A percentile compares a stretch with the other conserved stretches of the same genome.
phyloP scores from a whole-genome alignment of 1,284 basidiomycete genomes.

The Microstroma glucosiphilum region DNA sequence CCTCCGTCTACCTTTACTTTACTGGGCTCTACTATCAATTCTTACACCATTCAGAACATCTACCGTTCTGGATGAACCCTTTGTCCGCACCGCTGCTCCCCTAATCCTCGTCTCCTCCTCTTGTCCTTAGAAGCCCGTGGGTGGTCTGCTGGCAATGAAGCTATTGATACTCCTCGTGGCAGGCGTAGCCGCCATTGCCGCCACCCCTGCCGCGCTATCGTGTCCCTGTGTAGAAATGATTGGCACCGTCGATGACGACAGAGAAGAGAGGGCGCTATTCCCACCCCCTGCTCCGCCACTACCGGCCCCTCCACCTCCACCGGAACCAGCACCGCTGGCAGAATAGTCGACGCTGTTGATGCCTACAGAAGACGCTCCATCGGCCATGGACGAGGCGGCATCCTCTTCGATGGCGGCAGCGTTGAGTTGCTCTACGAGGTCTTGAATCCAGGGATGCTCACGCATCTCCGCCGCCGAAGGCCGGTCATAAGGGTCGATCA shows the following conservation, averaged over 20 bases:
- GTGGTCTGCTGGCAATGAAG: constrained; percentile 7
- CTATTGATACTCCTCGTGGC: constrained; percentile 14
- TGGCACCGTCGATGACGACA: neutral
- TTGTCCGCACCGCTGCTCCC: no score
- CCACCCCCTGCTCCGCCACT: no score
- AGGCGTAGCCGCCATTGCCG: constrained; percentile 17
- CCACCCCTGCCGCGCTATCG: constrained; percentile 14
- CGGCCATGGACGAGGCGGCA: constrained; percentile 16
- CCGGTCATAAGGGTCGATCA: constrained; percentile 74
- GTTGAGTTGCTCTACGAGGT: constrained; percentile 44
- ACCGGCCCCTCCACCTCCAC: no score
- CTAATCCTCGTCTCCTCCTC: no score
- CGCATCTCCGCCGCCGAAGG: constrained; percentile 81
- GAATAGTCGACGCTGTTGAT: constrained; percentile 1
- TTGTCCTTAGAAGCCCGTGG: no score
- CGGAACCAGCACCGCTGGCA: no score
- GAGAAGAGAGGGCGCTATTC: no score
- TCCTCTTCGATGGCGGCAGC: constrained; percentile 36
- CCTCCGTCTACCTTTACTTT: no score
- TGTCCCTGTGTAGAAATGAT: neutral
- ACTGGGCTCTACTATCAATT: no score
- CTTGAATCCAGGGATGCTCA: constrained; percentile 77
- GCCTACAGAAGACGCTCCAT: constrained; percentile 9
- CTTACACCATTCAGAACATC: no score
- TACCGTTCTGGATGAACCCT: no score